These are phyloP conservation scores for Corylus americana DNA, from an alignment of 306 rosid genomes.

Conservation along the genomic window DNA sequence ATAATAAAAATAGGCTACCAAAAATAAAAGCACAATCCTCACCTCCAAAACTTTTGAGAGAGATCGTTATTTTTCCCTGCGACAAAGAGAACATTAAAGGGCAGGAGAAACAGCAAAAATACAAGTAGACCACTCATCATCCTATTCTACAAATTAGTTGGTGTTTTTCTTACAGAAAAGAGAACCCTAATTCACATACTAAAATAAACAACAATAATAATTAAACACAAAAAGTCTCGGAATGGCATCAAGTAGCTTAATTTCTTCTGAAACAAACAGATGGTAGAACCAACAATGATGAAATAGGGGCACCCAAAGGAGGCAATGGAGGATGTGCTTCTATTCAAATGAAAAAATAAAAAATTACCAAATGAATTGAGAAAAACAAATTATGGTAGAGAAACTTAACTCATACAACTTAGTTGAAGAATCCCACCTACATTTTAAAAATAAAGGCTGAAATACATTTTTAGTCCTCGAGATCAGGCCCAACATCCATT, in stretches of 20 bases:
- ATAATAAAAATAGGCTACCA: neutral
- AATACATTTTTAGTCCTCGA: neutral
- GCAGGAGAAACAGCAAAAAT: neutral
- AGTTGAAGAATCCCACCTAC: too few relatives aligned
- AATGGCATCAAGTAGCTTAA: neutral
- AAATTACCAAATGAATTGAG: neutral
- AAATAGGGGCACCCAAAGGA: neutral
- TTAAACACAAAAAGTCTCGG: neutral
- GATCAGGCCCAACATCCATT: neutral
- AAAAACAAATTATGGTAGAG: neutral
- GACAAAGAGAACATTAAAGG: conserved; percentile 1
- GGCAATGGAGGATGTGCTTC: neutral
- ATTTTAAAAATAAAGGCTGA: neutral
- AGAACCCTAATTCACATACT: too few relatives aligned
- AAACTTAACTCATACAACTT: neutral
- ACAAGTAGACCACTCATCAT: neutral
- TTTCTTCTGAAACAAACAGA: neutral
- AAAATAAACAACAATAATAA: too few relatives aligned
- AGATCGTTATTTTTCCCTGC: conserved; percentile 83
- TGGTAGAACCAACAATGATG: neutral
- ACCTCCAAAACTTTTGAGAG: conserved; percentile 96
- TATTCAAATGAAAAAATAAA: neutral
- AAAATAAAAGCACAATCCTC: neutral
- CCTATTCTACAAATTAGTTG: neutral
- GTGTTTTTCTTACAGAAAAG: neutral